Evolutionary conservation across 192 early-diverging fungal species (phyloP), one percentile per base, ranked within the genome.

Genomic region (Phycomyces blakesleeanus): DNA sequence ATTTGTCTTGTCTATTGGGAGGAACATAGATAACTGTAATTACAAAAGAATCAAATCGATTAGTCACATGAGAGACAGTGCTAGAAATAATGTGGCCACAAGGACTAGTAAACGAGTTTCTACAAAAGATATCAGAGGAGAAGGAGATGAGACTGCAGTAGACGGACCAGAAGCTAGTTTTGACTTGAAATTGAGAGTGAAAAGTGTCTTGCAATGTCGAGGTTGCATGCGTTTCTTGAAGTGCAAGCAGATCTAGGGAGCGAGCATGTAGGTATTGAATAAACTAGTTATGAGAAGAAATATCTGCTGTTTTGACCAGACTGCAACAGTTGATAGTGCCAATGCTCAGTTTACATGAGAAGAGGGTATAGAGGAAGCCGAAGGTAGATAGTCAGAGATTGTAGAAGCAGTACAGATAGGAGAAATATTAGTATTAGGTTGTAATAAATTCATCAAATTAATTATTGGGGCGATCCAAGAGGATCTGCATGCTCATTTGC

Each of bases 271-370:
- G 27, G 12, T 55, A 55, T 8, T 26, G 54, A 2, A 55, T 55
- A 15, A 55, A 55, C 12, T 8, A 8, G 34, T 26, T 34, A 3
- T 14, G 25, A 12, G 34, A 15, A 26, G 11, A 16, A 5, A 14
- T 34, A 16, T 26, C 18, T 34, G 25, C 27, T n/a, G 54, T 55
- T 55, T 55, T 55, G 26, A 2, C 18, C 34, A 55, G 18, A 2
- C 54, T 26, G 34, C 55, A 5, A 22, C 55, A 40, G 20, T 57
- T 57, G 37, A 57, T n/a, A 40, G 55, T 39, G 37, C 24, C 54
- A 55, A 55, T 55, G 8, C 2, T 55, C 18, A 34, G 24, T 34
- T 34, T 34, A 7, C 29, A 34, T n/a, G n/a, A n/a, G n/a, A n/a
- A n/a, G 29, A 7, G 29, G 29, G 29, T 34, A 34, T 2, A 34